Percentiles rank a stretch among this genome's conserved stretches.
phyloP scores from a whole-genome alignment of 2,329 filamentous ascomycete genomes.

The Trichophyton mentagrophytes region DNA sequence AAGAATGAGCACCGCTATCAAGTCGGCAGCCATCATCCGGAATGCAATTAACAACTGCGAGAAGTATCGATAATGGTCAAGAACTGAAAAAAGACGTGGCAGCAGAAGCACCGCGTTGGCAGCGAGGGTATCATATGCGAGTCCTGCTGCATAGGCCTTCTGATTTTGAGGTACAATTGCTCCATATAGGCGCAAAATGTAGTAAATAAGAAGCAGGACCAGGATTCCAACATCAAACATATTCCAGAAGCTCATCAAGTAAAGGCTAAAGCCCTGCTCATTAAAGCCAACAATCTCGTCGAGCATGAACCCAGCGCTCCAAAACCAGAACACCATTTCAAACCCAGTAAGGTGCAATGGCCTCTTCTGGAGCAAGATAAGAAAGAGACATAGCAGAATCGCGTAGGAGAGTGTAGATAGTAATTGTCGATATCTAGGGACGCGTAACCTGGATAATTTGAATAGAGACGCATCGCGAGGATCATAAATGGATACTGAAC shows the following conservation, averaged over 20 bases:
- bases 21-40: slow-evolving; percentile 80
- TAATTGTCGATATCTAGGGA: slow-evolving; percentile 82
- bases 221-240: slow-evolving; percentile 86
- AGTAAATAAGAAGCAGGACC: slow-evolving; percentile 73
- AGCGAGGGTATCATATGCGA: slow-evolving; percentile 88
- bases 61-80: slow-evolving; percentile 94
- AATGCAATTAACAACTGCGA: slow-evolving; percentile 90
- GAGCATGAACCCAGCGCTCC: slow-evolving; percentile 93
- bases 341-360: slow-evolving; percentile 70
- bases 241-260: slow-evolving; percentile 98
- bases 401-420: slow-evolving; percentile 80
- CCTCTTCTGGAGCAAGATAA: slow-evolving; percentile 64
- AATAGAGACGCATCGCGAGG: slow-evolving; percentile 80
- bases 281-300: slow-evolving; percentile 94
- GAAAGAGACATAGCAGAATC: slow-evolving; percentile 69
- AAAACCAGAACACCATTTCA: slow-evolving; percentile 91
- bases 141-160: slow-evolving; percentile 58
- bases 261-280: slow-evolving; percentile 89
- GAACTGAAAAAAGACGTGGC: slow-evolving; percentile 78
- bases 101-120: slow-evolving; percentile 82
- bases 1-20: slow-evolving; percentile 70
- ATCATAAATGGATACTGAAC: slow-evolving; percentile 78
- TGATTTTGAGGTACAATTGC: slow-evolving; percentile 65
- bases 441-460: slow-evolving; percentile 79
- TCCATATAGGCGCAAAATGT: slow-evolving; percentile 76